A percentile compares a stretch with the other conserved stretches of the same genome.
Evolutionary conservation across 2,329 filamentous ascomycete species (phyloP).

Genomic region (Verruconis gallopava): DNA sequence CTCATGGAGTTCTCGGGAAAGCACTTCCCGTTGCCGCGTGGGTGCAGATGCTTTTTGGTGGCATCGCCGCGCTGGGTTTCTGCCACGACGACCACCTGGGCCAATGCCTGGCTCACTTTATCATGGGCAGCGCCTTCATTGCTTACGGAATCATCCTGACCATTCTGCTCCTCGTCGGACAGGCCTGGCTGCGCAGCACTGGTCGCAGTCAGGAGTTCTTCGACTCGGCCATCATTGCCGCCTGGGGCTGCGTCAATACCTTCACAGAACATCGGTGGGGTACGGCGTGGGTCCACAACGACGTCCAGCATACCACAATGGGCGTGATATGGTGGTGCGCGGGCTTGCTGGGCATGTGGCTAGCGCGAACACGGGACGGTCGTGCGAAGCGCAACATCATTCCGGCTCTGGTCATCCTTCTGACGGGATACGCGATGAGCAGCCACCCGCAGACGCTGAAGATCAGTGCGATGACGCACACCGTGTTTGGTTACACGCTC

Average conservation of each 20-base stretch:
- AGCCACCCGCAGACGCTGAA: constrained; percentile 73
- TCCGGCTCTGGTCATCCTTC: constrained; percentile 75
- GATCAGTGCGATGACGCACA: constrained; percentile 78
- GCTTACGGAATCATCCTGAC: constrained; percentile 82
- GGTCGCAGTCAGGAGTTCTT: constrained; percentile 94
- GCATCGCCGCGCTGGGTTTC: constrained; percentile 83
- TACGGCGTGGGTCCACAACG: constrained; percentile 74
- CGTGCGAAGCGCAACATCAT: constrained; percentile 85
- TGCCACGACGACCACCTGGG: constrained; percentile 84
- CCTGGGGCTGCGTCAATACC: constrained; percentile 95
- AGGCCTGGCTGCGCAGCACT: constrained; percentile 69
- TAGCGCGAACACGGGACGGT: constrained; percentile 72
- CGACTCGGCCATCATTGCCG: constrained; percentile 78
- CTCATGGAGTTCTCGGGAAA: constrained; percentile 76
- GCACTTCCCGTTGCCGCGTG: constrained; percentile 74
- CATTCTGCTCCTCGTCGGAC: constrained; percentile 75
- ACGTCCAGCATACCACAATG: constrained; percentile 98
- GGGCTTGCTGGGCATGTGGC: constrained; percentile 81
- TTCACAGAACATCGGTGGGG: constrained; percentile 98
- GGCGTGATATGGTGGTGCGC: constrained; percentile 98
- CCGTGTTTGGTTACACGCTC: constrained; percentile 83
- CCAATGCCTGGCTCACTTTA: constrained; percentile 92
- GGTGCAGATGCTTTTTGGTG: constrained; percentile 92
- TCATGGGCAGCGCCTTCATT: constrained; percentile 96
- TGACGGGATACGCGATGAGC: constrained; percentile 95